These are phyloP conservation scores for Bombardia bombarda DNA, from an alignment of 495 filamentous ascomycete genomes.

Conservation along the genomic window DNA sequence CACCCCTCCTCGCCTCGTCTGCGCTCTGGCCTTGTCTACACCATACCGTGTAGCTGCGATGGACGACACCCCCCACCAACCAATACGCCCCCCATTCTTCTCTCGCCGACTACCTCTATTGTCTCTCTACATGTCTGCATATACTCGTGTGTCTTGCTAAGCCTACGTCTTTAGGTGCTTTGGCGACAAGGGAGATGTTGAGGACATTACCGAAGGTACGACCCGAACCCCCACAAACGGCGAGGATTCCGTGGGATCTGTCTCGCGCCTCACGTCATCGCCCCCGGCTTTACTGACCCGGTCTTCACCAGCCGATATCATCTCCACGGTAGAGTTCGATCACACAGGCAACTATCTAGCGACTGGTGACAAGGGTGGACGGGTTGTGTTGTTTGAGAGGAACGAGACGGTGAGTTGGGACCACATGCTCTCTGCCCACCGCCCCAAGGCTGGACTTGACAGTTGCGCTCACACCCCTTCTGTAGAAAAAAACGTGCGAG, in stretches of 20 bases:
- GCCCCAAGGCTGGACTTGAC: background rate
- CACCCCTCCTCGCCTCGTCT: too few relatives aligned
- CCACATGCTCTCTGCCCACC: background rate
- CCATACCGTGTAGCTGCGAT: too few relatives aligned
- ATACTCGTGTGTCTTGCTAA: background rate
- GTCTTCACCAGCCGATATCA: constrained; percentile 75
- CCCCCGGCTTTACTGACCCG: constrained; percentile 17
- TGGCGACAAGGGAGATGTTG: constrained; percentile 98
- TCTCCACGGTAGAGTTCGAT: constrained; percentile 98
- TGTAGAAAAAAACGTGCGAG: constrained; percentile 98
- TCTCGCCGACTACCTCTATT: background rate
- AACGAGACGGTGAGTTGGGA: constrained; percentile 81
- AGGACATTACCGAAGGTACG: constrained; percentile 98
- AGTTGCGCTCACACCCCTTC: constrained; percentile 6
- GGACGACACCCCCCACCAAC: background rate
- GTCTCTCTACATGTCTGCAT: background rate
- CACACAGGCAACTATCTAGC: constrained; percentile 98
- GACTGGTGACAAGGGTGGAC: constrained; percentile 94
- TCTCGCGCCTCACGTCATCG: constrained; percentile 1
- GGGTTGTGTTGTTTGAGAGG: constrained; percentile 93
- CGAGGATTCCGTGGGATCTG: background rate
- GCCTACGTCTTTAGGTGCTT: constrained; percentile 65
- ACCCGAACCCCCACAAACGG: background rate
- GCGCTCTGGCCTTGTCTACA: background rate
- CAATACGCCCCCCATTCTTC: background rate